Conservation (phyloP, 2,329 filamentous ascomycete species). For the Cladophialophora immunda region DNA sequence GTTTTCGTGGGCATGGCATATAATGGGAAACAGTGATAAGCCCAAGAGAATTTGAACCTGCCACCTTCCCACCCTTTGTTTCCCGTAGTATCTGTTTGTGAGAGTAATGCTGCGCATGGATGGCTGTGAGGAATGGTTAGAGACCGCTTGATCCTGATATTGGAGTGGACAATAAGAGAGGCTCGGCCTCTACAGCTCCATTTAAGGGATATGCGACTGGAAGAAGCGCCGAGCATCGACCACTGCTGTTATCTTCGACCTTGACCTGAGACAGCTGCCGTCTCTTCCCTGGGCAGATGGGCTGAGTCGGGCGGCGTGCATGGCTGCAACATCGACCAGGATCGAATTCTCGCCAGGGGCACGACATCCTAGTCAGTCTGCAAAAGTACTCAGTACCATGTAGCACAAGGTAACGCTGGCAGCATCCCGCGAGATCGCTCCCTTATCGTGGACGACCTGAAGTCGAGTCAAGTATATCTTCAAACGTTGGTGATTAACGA, state of each 20-base stretch:
- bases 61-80: not conserved
- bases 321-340: conserved; percentile 7
- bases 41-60: not conserved
- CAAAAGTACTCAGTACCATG: not conserved
- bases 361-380: not conserved
- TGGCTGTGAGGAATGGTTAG: not conserved
- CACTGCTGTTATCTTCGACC: not conserved
- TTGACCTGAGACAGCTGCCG: not conserved
- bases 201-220: not conserved
- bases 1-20: conserved; percentile 6
- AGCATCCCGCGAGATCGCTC: not conserved
- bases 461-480: not conserved
- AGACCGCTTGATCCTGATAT: not conserved
- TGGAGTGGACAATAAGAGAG: not conserved
- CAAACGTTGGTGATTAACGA: not conserved
- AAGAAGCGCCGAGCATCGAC: not conserved
- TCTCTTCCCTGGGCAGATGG: not conserved
- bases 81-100: not conserved
- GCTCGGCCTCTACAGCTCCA: not conserved
- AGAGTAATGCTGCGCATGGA: not conserved
- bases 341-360: not conserved
- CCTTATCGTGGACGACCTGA: not conserved
- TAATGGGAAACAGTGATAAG: conserved; percentile 3
- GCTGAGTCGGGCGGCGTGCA: not conserved
- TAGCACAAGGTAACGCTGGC: not conserved